Evolutionary conservation across 1,284 basidiomycete species (phyloP), one percentile per base, ranked within the genome.

Genomic region (Irpex rosettiformis): DNA sequence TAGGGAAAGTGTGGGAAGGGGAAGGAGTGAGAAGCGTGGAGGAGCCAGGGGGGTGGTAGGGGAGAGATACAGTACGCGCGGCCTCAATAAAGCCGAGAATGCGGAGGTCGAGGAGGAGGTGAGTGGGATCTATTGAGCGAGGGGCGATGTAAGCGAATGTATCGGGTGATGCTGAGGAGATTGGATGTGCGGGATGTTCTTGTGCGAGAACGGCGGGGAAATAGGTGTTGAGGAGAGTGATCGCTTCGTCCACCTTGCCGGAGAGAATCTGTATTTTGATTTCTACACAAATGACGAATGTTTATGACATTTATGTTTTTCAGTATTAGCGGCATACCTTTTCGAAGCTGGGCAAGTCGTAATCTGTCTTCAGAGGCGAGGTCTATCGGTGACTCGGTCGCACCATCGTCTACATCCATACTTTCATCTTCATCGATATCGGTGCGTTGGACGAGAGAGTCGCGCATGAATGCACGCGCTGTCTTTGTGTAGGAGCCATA

Each of bases 21-120:
- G 60, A 52, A 56, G 52, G 24, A 24, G 13, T 49, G 22, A 63
- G 60, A 49, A 55, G 21, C 52, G 48, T 48, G 52, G 43, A 65
- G 55, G 58, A 47, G 11, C 64, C 67, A 0, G 65, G 65, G 3
- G 72, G 71, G 40, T 74, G 68, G 65, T 81, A 82, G 3, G 73
- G 72, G 2, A 91, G 77, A 11, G 89, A 86, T 3, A 83, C 70
- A 0, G 88, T 86, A 30, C 93, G 85, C 62, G 90, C 86, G 6
- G 86, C 80, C 71, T 96, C 93, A 65, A 91, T 85, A 73, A 94
- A 95, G 0, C 84, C 82, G 49, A 90, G 85, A 37, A 95, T 89
- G 64, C 89, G 89, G 52, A 96, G 81, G 66, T 95, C 94, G 63
- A 96, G 81, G 37, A 79, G 76, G 51, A 96, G 77, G 66, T 93